Evolutionary conservation across 176 grass and related monocot species (phyloP).

Genomic region (Elymus sibiricus): DNA sequence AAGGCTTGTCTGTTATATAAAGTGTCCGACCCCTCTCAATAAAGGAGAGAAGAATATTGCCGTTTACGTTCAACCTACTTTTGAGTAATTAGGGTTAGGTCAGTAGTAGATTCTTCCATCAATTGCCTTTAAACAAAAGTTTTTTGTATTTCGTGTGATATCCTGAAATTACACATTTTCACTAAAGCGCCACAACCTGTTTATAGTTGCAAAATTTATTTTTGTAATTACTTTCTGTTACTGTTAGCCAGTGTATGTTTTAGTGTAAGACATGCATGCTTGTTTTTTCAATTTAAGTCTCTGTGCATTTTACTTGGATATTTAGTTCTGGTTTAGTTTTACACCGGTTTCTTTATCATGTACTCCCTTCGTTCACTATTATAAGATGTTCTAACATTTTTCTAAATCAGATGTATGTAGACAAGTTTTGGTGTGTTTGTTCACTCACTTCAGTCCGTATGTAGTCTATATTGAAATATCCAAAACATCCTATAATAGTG

Average conservation of each 20-base stretch:
- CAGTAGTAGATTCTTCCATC: background rate
- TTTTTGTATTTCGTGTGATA: background rate
- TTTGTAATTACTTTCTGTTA: background rate
- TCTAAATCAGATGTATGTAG: no score
- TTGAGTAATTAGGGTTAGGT: no score
- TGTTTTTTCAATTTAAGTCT: background rate
- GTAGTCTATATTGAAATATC: no score
- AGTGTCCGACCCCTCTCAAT: no score
- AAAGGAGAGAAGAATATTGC: no score
- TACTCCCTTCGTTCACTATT: background rate
- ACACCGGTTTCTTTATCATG: background rate
- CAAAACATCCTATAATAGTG: no score
- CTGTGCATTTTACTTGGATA: constrained; percentile 3
- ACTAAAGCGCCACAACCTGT: background rate
- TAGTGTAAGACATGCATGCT: background rate
- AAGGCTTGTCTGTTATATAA: no score
- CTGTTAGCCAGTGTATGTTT: background rate
- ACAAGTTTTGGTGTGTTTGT: no score
- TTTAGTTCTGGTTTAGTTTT: background rate
- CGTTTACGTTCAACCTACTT: no score
- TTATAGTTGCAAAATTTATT: constrained; percentile 1
- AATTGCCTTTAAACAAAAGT: background rate
- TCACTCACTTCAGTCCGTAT: no score
- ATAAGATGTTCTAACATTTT: no score
- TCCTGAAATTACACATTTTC: background rate